phyloP scores from a whole-genome alignment of 805 yeast genomes.

The Ogataea pilisensis region DNA sequence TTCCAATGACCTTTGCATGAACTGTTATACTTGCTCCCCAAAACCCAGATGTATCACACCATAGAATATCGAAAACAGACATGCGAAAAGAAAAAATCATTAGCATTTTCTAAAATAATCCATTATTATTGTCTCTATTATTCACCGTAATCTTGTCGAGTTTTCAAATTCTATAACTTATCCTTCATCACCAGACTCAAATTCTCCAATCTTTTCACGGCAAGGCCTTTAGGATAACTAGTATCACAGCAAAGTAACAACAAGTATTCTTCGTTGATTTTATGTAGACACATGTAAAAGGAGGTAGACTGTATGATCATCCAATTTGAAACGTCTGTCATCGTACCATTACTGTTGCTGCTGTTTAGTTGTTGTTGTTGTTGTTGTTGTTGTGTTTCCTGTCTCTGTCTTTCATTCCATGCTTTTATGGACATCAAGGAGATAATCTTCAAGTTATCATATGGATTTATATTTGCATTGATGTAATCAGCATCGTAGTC shows the following conservation, averaged over 20 bases:
- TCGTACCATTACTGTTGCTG: background rate
- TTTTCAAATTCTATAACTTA: slow-evolving; percentile 5
- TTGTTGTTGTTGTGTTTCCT: background rate
- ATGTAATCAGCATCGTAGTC: slow-evolving; percentile 24
- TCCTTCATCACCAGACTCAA: slow-evolving; percentile 8
- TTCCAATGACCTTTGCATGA: too few relatives aligned
- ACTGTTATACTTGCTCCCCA: too few relatives aligned
- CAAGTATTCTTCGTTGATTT: slow-evolving; percentile 20
- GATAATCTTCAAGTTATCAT: slow-evolving; percentile 29
- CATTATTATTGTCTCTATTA: too few relatives aligned
- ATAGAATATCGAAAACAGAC: too few relatives aligned
- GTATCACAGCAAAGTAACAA: slow-evolving; percentile 27
- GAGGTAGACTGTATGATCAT: slow-evolving; percentile 23
- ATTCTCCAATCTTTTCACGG: slow-evolving; percentile 23
- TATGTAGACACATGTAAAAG: slow-evolving; percentile 21
- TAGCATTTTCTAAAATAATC: too few relatives aligned
- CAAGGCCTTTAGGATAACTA: slow-evolving; percentile 29
- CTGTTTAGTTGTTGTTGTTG: background rate
- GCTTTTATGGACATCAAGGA: slow-evolving; percentile 26
- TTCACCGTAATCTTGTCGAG: too few relatives aligned
- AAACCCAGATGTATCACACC: too few relatives aligned
- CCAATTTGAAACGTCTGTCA: slow-evolving; percentile 15
- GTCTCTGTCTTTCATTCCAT: slow-evolving; percentile 20
- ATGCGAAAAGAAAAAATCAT: too few relatives aligned
- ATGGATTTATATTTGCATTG: slow-evolving; percentile 26